Evolutionary conservation across 2,329 filamentous ascomycete genomes (phyloP).

Genomic region (Nemania abortiva): DNA sequence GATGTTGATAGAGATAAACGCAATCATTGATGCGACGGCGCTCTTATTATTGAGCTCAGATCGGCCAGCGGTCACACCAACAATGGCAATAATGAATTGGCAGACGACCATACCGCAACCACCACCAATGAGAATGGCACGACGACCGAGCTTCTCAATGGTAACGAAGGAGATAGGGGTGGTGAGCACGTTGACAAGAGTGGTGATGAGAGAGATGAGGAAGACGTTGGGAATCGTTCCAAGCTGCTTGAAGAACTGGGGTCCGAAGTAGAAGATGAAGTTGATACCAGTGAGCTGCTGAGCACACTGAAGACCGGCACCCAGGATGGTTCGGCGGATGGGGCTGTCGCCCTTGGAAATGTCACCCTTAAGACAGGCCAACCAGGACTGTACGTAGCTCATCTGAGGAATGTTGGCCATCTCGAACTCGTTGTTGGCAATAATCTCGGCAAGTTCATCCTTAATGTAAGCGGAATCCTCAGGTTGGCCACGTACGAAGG

Average conservation of each 20-base stretch:
- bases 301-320: conserved; percentile 52
- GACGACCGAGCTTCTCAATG: conserved; percentile 77
- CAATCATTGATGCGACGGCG: conserved; percentile 69
- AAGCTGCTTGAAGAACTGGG: conserved; percentile 76
- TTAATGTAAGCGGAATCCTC: conserved; percentile 74
- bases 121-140: conserved; percentile 75
- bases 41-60: conserved; percentile 48
- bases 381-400: conserved; percentile 71
- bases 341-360: conserved; percentile 67
- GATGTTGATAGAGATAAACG: conserved; percentile 84
- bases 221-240: conserved; percentile 76
- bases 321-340: conserved; percentile 64
- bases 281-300: conserved; percentile 69
- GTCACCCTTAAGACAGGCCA: conserved; percentile 67
- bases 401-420: conserved; percentile 68
- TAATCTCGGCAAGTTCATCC: conserved; percentile 77
- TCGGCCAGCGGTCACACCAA: conserved; percentile 61
- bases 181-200: conserved; percentile 79
- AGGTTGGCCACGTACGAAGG: conserved; percentile 73
- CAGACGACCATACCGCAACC: conserved; percentile 76
- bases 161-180: conserved; percentile 80
- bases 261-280: conserved; percentile 80
- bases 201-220: conserved; percentile 78
- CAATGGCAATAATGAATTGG: conserved; percentile 77
- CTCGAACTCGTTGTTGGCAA: conserved; percentile 81